These are phyloP conservation scores for Rhynchospora pubera DNA, from an alignment of 176 grass and related monocot species.

Conservation along the genomic window DNA sequence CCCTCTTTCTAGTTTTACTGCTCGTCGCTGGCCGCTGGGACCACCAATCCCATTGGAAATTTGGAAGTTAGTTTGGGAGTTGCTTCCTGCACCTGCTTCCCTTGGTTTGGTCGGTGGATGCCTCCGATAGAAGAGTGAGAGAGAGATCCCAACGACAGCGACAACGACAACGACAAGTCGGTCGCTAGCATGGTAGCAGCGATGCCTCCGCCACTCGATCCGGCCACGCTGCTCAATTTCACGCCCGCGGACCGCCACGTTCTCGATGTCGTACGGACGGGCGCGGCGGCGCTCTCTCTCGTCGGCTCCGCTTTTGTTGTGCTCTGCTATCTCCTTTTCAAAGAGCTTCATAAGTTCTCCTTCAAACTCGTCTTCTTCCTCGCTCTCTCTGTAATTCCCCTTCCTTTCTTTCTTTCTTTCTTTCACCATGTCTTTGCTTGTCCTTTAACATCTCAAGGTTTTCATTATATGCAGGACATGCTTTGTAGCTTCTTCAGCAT, in stretches of 20 bases:
- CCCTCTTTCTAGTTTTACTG: no score
- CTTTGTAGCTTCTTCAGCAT: slow-evolving; percentile 96
- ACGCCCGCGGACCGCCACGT: slow-evolving; percentile 29
- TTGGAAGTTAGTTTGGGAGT: no score
- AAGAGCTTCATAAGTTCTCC: slow-evolving; percentile 95
- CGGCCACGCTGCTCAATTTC: slow-evolving; percentile 22
- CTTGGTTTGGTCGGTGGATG: no score
- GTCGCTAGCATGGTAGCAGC: no score
- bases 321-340: slow-evolving; percentile 90
- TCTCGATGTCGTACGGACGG: slow-evolving; percentile 45
- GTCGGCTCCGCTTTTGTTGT: slow-evolving; percentile 90
- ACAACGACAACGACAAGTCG: no score
- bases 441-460: neutral
- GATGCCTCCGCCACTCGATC: no score
- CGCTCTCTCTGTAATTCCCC: slow-evolving; percentile 48
- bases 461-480: slow-evolving; percentile 57
- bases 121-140: no score
- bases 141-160: no score
- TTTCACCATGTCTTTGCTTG: no score
- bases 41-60: no score
- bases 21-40: no score
- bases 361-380: slow-evolving; percentile 99
- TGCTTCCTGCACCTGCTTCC: no score
- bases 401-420: neutral
- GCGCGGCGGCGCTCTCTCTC: slow-evolving; percentile 67